These are phyloP conservation scores for Neurospora sp. DNA, from an alignment of 495 filamentous ascomycete species.

Conservation along the genomic window DNA sequence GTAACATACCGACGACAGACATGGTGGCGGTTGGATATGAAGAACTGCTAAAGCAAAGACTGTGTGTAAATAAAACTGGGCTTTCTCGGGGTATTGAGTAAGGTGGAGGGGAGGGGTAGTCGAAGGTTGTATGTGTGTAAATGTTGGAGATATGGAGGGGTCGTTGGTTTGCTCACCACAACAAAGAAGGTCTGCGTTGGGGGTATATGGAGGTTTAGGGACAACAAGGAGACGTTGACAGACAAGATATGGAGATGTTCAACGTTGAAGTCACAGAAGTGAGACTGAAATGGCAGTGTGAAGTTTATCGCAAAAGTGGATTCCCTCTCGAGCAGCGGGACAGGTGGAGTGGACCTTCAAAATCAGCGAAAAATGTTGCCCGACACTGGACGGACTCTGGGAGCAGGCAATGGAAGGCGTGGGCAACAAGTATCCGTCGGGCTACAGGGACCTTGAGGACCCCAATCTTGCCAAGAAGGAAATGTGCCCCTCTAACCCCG, in stretches of 20 bases:
- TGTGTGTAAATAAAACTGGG: slow-evolving; percentile 20
- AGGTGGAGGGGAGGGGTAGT: neutral
- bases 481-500: slow-evolving; percentile 13
- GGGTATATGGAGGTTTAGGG: neutral
- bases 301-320: slow-evolving; percentile 6
- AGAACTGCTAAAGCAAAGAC: slow-evolving; percentile 3
- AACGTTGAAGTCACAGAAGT: neutral
- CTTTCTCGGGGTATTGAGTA: neutral
- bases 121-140: neutral
- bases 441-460: neutral
- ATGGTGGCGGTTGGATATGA: slow-evolving; percentile 30
- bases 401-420: neutral
- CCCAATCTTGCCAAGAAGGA: neutral
- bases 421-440: neutral
- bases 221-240: neutral
- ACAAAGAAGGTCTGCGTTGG: neutral
- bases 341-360: neutral
- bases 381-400: slow-evolving; percentile 3
- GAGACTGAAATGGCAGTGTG: slow-evolving; percentile 1
- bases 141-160: neutral
- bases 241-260: neutral
- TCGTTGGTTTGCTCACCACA: neutral
- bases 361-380: slow-evolving; percentile 12
- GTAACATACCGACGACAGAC: slow-evolving; percentile 36
- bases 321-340: neutral